phyloP scores from a whole-genome alignment of 2,329 filamentous ascomycete species.

The Berkeleyomyces rouxiae region DNA sequence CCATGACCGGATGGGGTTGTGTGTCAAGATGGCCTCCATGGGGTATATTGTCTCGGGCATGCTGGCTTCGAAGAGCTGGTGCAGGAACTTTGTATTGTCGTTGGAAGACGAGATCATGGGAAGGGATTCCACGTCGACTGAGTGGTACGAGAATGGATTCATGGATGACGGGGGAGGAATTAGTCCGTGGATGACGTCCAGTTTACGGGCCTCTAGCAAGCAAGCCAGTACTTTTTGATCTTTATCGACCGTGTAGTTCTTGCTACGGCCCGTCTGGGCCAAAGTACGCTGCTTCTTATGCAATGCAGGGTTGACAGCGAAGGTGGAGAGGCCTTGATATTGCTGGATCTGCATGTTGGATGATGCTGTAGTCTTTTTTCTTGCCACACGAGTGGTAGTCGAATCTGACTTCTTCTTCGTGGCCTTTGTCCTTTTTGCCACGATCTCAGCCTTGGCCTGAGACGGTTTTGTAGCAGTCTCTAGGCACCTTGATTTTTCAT shows the following conservation, averaged over 20 bases:
- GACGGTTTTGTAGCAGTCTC: background rate
- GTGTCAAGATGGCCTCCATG: constrained; percentile 9
- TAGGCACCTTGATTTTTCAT: background rate
- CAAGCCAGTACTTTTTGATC: constrained; percentile 10
- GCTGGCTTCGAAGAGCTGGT: constrained; percentile 10
- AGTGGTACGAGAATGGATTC: background rate
- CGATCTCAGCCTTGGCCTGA: background rate
- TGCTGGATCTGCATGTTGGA: constrained; percentile 5
- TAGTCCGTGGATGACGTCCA: constrained; percentile 1
- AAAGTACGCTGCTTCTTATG: background rate
- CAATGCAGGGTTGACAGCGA: constrained; percentile 2
- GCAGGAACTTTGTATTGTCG: constrained; percentile 11
- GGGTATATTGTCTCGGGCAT: constrained; percentile 13
- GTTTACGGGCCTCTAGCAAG: constrained; percentile 7
- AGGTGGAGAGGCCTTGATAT: constrained; percentile 8
- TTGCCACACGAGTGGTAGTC: background rate
- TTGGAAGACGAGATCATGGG: background rate
- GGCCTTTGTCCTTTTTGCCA: background rate
- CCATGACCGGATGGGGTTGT: constrained; percentile 11
- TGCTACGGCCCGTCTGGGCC: background rate
- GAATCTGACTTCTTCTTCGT: background rate
- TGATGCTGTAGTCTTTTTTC: constrained; percentile 3
- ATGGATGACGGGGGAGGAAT: background rate
- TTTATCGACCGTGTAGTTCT: background rate
- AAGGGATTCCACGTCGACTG: background rate